Evolutionary conservation across 1,284 basidiomycete species (phyloP).

Genomic region (Ustilago nuda): DNA sequence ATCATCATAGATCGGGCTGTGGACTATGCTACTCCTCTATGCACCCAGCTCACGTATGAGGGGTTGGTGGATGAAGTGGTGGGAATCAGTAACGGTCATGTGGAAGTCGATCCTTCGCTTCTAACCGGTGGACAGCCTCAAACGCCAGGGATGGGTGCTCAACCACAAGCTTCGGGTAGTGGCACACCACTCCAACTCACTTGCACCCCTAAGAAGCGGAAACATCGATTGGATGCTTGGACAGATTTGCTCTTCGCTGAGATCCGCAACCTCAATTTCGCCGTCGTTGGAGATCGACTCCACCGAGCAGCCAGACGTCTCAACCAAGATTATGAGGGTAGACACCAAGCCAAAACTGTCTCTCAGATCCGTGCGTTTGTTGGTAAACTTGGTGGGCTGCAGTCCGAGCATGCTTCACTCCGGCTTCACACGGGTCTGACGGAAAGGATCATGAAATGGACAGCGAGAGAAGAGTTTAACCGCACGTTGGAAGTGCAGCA

Average conservation of each 20-base stretch:
- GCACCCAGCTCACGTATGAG: conserved; percentile 96
- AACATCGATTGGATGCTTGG: conserved; percentile 80
- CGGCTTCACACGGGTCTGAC: conserved; percentile 90
- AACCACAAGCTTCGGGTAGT: conserved; percentile 39
- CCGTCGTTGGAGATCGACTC: conserved; percentile 85
- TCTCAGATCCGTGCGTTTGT: conserved; percentile 94
- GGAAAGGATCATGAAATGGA: conserved; percentile 87
- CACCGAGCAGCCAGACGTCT: conserved; percentile 84
- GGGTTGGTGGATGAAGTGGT: conserved; percentile 95
- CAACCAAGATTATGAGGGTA: conserved; percentile 88
- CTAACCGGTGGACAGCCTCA: conserved; percentile 71
- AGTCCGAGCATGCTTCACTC: conserved; percentile 88
- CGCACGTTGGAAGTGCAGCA: conserved; percentile 94
- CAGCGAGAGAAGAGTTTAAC: conserved; percentile 84
- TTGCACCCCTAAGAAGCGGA: conserved; percentile 69
- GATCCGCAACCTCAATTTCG: conserved; percentile 91
- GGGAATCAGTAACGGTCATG: conserved; percentile 88
- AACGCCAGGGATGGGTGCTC: conserved; percentile 18
- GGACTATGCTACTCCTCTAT: conserved; percentile 95
- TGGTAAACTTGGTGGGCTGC: conserved; percentile 88
- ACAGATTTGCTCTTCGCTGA: conserved; percentile 87
- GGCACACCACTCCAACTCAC: conserved; percentile 53
- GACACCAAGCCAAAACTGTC: conserved; percentile 87
- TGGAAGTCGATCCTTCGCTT: conserved; percentile 86
- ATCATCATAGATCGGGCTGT: conserved; percentile 89